Conservation (phyloP, 805 yeast genomes). For the Saccharomycopsis guyanensis region DNA sequence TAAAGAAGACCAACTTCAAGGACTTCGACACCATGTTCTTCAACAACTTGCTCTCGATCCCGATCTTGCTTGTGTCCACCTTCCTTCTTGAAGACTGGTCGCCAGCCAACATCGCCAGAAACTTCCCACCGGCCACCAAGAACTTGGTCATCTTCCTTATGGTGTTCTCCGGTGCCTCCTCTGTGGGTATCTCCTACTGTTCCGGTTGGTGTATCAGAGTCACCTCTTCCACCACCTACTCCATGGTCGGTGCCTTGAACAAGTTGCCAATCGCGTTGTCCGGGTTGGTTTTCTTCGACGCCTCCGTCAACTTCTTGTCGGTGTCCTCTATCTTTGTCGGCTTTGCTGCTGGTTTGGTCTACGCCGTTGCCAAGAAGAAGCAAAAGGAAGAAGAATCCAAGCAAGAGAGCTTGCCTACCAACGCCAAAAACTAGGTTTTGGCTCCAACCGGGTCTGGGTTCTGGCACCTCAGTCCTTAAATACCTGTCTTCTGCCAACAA, state of each 20-base stretch:
- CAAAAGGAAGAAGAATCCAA: constrained; percentile 46
- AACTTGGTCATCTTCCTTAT: constrained; percentile 67
- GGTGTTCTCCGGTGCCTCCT: constrained; percentile 87
- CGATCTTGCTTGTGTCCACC: constrained; percentile 73
- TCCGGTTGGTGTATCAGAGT: constrained; percentile 99
- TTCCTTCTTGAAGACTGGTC: constrained; percentile 91
- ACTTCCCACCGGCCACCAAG: constrained; percentile 73
- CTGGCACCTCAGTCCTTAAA: no score
- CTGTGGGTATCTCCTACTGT: constrained; percentile 96
- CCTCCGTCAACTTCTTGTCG: constrained; percentile 88
- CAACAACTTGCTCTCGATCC: constrained; percentile 90
- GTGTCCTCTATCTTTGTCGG: constrained; percentile 89
- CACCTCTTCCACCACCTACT: constrained; percentile 95
- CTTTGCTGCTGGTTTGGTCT: constrained; percentile 90
- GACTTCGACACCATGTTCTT: constrained; percentile 98
- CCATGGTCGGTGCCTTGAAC: constrained; percentile 99
- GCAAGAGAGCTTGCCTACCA: constrained; percentile 14
- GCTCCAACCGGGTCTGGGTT: not conserved
- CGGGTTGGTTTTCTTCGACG: constrained; percentile 91
- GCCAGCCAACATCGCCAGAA: constrained; percentile 57
- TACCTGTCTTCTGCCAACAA: no score
- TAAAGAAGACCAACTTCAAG: constrained; percentile 91
- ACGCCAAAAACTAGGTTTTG: constrained; percentile 7
- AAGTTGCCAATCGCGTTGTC: constrained; percentile 95
- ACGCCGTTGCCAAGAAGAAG: constrained; percentile 91